Conservation (phyloP, 2,329 filamentous ascomycete species). For the Colletotrichum liriopes region DNA sequence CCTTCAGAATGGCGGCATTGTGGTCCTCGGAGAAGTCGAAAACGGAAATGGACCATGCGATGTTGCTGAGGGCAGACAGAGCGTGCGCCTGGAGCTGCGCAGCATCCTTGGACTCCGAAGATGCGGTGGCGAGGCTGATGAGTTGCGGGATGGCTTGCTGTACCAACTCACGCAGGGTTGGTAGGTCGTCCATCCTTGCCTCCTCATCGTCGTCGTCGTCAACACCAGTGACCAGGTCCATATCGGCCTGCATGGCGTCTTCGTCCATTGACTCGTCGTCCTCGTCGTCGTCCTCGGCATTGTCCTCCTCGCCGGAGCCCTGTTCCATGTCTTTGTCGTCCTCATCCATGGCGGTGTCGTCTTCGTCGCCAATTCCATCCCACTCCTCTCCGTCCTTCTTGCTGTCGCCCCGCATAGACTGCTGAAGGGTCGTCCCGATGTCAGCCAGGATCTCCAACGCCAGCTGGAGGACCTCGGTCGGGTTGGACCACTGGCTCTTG, state of each 20-base stretch:
- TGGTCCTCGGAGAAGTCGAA: constrained; percentile 71
- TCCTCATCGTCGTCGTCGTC: constrained; percentile 60
- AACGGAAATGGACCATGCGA: constrained; percentile 76
- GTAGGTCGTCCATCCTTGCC: constrained; percentile 65
- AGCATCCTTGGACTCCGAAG: constrained; percentile 58
- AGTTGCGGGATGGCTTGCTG: constrained; percentile 64
- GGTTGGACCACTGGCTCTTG: constrained; percentile 57
- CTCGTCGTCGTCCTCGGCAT: constrained; percentile 55
- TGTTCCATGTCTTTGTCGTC: constrained; percentile 53
- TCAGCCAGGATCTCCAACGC: constrained; percentile 76
- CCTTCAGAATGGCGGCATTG: constrained; percentile 65
- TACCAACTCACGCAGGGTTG: constrained; percentile 66
- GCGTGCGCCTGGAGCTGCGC: constrained; percentile 67
- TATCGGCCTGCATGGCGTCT: constrained; percentile 74
- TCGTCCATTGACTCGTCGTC: constrained; percentile 70
- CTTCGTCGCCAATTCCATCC: constrained; percentile 56
- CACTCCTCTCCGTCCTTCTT: constrained; percentile 56
- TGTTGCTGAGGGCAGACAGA: constrained; percentile 76
- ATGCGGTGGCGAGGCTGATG: constrained; percentile 62
- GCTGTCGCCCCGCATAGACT: constrained; percentile 56
- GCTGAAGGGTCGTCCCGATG: constrained; percentile 73
- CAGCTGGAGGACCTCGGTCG: constrained; percentile 65
- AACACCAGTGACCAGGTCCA: constrained; percentile 74
- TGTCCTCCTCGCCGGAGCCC: constrained; percentile 54
- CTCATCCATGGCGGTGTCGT: constrained; percentile 57